phyloP scores from a whole-genome alignment of 176 grass and related monocot species.

The Ananas comosus region DNA sequence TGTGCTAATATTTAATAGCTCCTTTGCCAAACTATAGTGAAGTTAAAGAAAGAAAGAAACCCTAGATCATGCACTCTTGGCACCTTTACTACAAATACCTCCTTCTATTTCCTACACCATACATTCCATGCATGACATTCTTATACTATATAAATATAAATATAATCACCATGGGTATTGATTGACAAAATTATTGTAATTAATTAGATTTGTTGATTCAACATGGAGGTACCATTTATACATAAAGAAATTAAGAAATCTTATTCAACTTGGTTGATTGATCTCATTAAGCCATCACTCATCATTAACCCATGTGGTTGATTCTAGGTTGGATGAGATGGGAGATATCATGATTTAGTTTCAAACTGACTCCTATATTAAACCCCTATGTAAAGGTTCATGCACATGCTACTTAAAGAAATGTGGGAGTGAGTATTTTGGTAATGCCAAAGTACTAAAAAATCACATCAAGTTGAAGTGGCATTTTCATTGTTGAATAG shows the following conservation, averaged over 20 bases:
- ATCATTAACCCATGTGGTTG: too few species aligned
- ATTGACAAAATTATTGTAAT: too few species aligned
- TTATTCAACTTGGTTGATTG: too few species aligned
- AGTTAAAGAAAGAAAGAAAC: background rate
- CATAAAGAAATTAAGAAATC: too few species aligned
- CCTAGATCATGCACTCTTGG: background rate
- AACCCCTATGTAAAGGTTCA: background rate
- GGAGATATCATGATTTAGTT: background rate
- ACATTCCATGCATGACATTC: background rate
- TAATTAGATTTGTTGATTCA: too few species aligned
- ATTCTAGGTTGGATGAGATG: too few species aligned
- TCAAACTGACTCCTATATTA: background rate
- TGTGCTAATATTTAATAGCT: background rate
- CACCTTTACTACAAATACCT: slow-evolving; percentile 2
- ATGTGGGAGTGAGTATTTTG: background rate
- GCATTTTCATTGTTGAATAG: background rate
- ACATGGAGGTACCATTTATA: too few species aligned
- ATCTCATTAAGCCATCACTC: too few species aligned
- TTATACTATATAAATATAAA: background rate
- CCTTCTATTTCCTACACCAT: background rate
- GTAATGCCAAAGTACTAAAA: too few species aligned
- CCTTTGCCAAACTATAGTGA: background rate
- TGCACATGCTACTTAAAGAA: background rate
- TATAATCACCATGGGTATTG: background rate
- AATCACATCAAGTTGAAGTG: too few species aligned